Base-by-base conservation (phyloP, 495 filamentous ascomycete genomes). In the Penicillium crystallinum region DNA sequence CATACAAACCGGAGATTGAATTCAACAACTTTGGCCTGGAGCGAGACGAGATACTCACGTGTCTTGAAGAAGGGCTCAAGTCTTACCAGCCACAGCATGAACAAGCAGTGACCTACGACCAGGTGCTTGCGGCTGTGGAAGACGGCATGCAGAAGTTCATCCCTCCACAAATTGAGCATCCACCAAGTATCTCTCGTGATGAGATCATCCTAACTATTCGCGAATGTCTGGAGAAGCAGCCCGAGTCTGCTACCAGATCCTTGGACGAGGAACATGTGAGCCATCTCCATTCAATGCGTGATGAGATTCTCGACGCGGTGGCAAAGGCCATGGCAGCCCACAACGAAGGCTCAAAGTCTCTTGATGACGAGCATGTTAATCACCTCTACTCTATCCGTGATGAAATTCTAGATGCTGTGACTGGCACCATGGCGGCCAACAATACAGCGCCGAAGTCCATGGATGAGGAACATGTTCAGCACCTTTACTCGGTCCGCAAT, bases 1-100 rank as follows among this genome's bases (percentile, higher is more conserved):
- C 82, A 5, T 95, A 91, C 69, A 91, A 92, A 66, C 91, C 91
- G 1, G 88, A 97, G 54, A 90, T 97, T 34, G 86, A 92, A 58
- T 70, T 95, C 11, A 84, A 95, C 57, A 89, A 95, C 59, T 89
- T 91, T 53, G 91, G 90, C 7, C 73, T 97, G 7, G 90, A 95
- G 59, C 78, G 89, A 6, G 89, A 95, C 18, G 91, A 97, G 56
- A 86, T 97, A 25, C 77, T 97, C 1, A 81, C 86, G 25, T 91
- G 88, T 56, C 75, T 97, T 19, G 80, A 84, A 53, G 87, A 97
- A 65, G 91, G 91, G 5, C 75, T 97, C 8, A 83, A 86, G 56
- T 78, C 86, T 27, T 91, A 91, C 55, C 78, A 82, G 34, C 84
- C 84, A 1, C 75, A 74, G 39, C 69, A 81, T 31, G 63, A 79